These are phyloP conservation scores for Filobasidium floriforme DNA, from an alignment of 768 basidiomycete genomes.

Conservation along the genomic window DNA sequence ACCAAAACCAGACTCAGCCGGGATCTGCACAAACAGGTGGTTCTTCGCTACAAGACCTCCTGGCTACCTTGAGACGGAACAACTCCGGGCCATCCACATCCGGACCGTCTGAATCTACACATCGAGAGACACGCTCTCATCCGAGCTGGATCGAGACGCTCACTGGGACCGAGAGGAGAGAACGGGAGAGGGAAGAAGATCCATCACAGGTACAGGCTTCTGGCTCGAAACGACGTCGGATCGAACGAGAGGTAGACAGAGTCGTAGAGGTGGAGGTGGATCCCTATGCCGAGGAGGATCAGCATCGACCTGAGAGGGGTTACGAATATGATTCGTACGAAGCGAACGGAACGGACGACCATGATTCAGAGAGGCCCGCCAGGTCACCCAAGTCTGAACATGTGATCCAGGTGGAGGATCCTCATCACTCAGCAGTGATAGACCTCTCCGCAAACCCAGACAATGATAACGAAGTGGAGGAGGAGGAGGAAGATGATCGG, in stretches of 20 bases:
- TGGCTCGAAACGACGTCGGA: background rate
- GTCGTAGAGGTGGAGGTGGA: background rate
- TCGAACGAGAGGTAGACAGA: conserved; percentile 3
- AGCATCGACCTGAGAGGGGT: background rate
- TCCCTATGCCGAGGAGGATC: conserved; percentile 3
- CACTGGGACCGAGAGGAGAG: too few species aligned
- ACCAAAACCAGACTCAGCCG: background rate
- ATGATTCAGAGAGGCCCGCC: too few species aligned
- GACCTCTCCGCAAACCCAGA: too few species aligned
- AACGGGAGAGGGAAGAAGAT: background rate
- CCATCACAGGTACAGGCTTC: background rate
- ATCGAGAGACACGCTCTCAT: background rate
- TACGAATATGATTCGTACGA: background rate
- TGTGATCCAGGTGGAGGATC: background rate
- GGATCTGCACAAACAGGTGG: background rate
- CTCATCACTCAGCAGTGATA: background rate
- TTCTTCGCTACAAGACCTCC: background rate
- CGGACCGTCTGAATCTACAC: background rate
- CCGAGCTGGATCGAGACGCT: background rate
- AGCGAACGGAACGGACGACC: too few species aligned
- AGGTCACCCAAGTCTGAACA: background rate
- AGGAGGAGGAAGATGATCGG: background rate
- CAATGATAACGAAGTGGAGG: too few species aligned
- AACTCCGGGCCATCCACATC: background rate
- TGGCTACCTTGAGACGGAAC: background rate